A percentile compares a stretch with the other conserved stretches of the same genome.
Conservation (phyloP, 2,329 filamentous ascomycete genomes). For the Pseudogymnoascus sp. region DNA sequence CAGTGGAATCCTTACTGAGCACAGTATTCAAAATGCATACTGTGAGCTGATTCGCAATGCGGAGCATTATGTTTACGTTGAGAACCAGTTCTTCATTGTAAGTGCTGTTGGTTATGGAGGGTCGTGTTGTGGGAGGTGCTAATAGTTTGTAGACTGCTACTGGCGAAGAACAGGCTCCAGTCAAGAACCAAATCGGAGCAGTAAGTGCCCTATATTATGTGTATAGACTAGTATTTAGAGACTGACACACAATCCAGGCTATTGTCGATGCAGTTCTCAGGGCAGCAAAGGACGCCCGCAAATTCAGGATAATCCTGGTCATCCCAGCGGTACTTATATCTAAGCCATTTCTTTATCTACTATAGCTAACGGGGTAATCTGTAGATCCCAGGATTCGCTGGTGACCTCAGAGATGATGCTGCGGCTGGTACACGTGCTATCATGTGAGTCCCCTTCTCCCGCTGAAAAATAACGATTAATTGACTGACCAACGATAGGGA, state of each 20-base stretch:
- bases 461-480: slow-evolving; percentile 28
- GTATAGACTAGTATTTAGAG: background rate
- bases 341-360: background rate
- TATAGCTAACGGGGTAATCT: background rate
- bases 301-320: slow-evolving; percentile 83
- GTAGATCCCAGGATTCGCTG: slow-evolving; percentile 79
- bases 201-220: background rate
- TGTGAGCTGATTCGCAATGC: slow-evolving; percentile 77
- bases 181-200: slow-evolving; percentile 79
- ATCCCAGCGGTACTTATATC: slow-evolving; percentile 55
- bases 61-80: slow-evolving; percentile 91
- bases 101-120: background rate
- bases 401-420: slow-evolving; percentile 75
- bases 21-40: slow-evolving; percentile 84
- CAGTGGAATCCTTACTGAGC: slow-evolving; percentile 76
- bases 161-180: slow-evolving; percentile 73
- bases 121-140: slow-evolving; percentile 33
- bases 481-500: slow-evolving; percentile 39
- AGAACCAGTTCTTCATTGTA: slow-evolving; percentile 91
- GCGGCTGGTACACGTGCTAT: slow-evolving; percentile 85
- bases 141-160: slow-evolving; percentile 55
- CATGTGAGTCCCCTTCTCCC: slow-evolving; percentile 39
- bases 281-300: slow-evolving; percentile 73
- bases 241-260: slow-evolving; percentile 33
- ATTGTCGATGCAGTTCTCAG: slow-evolving; percentile 86